Evolutionary conservation across 1,284 basidiomycete genomes (phyloP), one percentile per base, ranked within the genome.

Genomic region (Sparassis latifolia): DNA sequence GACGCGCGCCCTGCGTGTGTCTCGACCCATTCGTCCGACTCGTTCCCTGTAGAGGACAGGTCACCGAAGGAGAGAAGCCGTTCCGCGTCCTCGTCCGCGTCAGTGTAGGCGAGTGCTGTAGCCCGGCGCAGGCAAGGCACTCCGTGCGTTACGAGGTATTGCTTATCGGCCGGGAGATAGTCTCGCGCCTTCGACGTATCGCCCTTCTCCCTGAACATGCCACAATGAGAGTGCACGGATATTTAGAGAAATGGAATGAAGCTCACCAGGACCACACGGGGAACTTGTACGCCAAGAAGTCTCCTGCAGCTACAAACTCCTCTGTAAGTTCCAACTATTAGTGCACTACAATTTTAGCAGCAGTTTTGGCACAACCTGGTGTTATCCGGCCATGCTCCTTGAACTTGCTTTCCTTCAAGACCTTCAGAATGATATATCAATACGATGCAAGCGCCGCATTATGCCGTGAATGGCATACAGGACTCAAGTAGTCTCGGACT

Each of bases 371-470:
- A 67, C 83, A 47, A 96, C 93, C 94, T 55, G 94, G 95, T 12
- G 91, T 97, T 64, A 97, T 96, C 50, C 95, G 78, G 9, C 96
- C 96, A 65, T 97, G 92, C 69, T 99, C 96, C 69, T 97, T 98
- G 78, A 99, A 99, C 69, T 98, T 98, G 74, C 90, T 94, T 74
- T 99, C 96, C 65, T 89, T 89, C 60, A 99, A 79, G 33, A 98
- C 95, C 92, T 94, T 42, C 31, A 20, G 20, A 20, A 20, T 20
- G 20, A 20, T 20, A 20, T 54, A 55, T 53, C 54, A 54, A 37
- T 44, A 52, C 27, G 50, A 52, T 53, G 42, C 51, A 44, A 42
- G 47, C 45, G 44, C 37, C 58, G 58, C 30, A 57, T n/a, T 56
- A 44, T 42, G 31, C 31, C 28, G 52, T 58, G 38, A 55, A 45